Evolutionary conservation across 1,284 basidiomycete genomes (phyloP), one percentile per base, ranked within the genome.

Genomic region (Pulveroboletus sp.): DNA sequence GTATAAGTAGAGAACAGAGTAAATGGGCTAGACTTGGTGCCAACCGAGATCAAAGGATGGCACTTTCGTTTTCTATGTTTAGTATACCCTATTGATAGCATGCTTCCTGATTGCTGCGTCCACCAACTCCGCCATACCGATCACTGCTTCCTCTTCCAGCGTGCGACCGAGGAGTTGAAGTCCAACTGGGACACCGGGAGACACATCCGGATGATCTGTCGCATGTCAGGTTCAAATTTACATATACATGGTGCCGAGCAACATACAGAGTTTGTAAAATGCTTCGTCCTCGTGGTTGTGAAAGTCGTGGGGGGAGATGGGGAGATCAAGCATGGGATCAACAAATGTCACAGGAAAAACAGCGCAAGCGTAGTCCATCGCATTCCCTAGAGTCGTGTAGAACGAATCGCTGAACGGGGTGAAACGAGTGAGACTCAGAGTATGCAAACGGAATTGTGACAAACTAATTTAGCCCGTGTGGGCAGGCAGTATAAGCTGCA

Each of bases 71-170:
- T 31, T 31, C 29, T 8, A 12, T 7, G 29, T 8, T 8, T 12
- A 31, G 29, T n/a, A n/a, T 12, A 31, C 8, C 29, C 12, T 31
- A 12, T 31, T 31, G 29, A 31, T 31, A 7, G 14, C 33, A 31
- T 66, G 24, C 40, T 59, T 66, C 57, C 59, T 65, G 7, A 72
- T 36, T 7, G 81, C 79, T 0, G 65, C 66, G 51, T 82, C 82
- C 12, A 88, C 81, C 25, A 87, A 75, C 62, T 86, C 82, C 10
- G 79, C 77, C 79, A 89, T 83, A 2, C 75, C 80, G 35, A 91
- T 77, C n/a, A 89, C 79, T 0, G 85, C 87, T 65, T 92, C 90
- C 60, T 92, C 90, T 67, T 93, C 88, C 28, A 85, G 75, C 18
- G 83, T 85, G 46, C 82, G 76, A 2, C 84, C 87, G 4, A 91